Percentiles rank a stretch among this genome's conserved stretches.
These are phyloP conservation scores for Nicotiana benthamiana DNA, from an alignment of 257 asterid species.

Conservation along the genomic window DNA sequence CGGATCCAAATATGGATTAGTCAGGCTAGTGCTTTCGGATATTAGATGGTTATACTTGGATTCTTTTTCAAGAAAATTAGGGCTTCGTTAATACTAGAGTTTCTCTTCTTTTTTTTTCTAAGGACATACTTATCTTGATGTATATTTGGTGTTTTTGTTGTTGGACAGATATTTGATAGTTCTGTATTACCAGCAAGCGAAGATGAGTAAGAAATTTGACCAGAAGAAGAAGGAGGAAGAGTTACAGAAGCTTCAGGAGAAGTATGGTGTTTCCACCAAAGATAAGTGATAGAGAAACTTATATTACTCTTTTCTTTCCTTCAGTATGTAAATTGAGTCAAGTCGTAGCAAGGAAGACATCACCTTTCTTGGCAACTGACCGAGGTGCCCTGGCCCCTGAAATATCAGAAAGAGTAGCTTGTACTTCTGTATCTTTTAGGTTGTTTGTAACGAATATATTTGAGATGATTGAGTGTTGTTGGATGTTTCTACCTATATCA, in stretches of 20 bases:
- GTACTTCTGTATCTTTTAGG: background rate
- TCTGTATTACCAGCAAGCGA: conserved; percentile 84
- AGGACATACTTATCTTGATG: background rate
- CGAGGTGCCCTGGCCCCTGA: background rate
- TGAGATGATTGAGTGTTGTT: background rate
- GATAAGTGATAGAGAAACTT: conserved; percentile 32
- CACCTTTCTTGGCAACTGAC: background rate
- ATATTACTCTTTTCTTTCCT: background rate
- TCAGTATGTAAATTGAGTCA: background rate
- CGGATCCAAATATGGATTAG: too few species aligned
- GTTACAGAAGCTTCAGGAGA: conserved; percentile 77
- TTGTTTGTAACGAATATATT: background rate
- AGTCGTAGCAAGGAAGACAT: background rate
- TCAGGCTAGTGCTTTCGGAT: too few species aligned
- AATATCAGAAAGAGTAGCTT: background rate
- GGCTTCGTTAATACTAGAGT: background rate
- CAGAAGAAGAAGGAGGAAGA: conserved; percentile 93
- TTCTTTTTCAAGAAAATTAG: background rate
- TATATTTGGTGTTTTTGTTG: background rate
- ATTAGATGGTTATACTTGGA: too few species aligned
- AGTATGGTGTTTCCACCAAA: conserved; percentile 61
- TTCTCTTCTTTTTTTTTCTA: background rate
- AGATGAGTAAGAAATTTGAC: conserved; percentile 93
- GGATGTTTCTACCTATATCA: background rate
- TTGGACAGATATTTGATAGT: conserved; percentile 51